Percentiles rank a stretch among this genome's conserved stretches.
Conservation (phyloP, 169 alveolate genomes). For the Plasmodium inui region DNA sequence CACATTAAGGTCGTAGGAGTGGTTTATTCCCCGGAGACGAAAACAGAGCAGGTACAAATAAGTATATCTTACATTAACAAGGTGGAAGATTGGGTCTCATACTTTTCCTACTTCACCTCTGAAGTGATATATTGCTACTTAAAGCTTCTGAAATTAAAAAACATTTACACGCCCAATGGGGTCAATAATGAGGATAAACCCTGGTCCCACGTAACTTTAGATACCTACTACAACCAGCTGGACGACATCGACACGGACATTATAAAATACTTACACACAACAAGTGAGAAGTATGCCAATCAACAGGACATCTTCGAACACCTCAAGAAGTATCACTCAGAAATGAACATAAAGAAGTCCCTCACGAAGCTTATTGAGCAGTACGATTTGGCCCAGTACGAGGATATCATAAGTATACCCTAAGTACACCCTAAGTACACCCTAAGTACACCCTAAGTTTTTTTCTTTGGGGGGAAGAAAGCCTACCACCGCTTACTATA, state of each 20-base stretch:
- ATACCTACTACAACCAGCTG: constrained; percentile 45
- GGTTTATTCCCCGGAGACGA: constrained; percentile 70
- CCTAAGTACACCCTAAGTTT: too few relatives aligned
- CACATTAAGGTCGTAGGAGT: constrained; percentile 70
- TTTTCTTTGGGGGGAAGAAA: too few relatives aligned
- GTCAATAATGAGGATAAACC: constrained; percentile 56
- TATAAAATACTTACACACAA: constrained; percentile 64
- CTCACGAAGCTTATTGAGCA: constrained; percentile 69
- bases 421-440: too few relatives aligned
- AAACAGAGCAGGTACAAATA: constrained; percentile 52
- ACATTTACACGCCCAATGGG: constrained; percentile 51
- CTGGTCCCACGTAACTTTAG: constrained; percentile 68
- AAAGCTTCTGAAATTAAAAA: constrained; percentile 66
- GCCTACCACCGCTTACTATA: not conserved
- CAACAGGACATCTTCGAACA: constrained; percentile 60
- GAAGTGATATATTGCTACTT: constrained; percentile 68
- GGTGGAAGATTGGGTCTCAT: constrained; percentile 64
- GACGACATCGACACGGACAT: constrained; percentile 61
- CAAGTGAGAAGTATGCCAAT: constrained; percentile 58
- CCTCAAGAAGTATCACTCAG: constrained; percentile 69
- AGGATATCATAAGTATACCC: constrained; percentile 65
- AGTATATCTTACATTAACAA: constrained; percentile 64
- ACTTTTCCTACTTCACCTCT: constrained; percentile 68
- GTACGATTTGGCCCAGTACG: constrained; percentile 65
- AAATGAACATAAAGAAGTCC: constrained; percentile 56